These are phyloP conservation scores for Zopfia rhizophila DNA, from an alignment of 2,329 filamentous ascomycete species.

Conservation along the genomic window DNA sequence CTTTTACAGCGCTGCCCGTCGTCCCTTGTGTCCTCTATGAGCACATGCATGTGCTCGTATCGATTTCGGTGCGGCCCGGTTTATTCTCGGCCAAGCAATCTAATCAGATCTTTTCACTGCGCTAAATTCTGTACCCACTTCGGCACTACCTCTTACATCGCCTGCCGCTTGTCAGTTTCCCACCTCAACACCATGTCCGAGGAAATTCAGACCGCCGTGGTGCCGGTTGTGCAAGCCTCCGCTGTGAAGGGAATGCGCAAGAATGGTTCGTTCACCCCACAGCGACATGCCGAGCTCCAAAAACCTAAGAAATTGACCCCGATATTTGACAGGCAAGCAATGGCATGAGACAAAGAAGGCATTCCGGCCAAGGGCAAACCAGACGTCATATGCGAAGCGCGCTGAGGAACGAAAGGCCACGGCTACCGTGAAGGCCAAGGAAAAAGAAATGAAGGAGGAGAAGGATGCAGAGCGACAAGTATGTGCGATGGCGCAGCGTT, in stretches of 20 bases:
- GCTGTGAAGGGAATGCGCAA: conserved; percentile 73
- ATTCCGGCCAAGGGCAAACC: conserved; percentile 82
- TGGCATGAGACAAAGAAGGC: conserved; percentile 88
- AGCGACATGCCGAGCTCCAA: too few relatives aligned
- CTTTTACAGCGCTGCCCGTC: too few relatives aligned
- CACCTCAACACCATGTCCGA: conserved; percentile 41
- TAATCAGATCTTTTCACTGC: conserved; percentile 6
- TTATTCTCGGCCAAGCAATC: conserved; percentile 28
- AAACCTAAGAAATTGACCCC: conserved; percentile 25
- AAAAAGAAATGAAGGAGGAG: conserved; percentile 93
- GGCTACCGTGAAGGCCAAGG: conserved; percentile 86
- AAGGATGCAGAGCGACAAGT: conserved; percentile 91
- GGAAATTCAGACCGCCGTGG: conserved; percentile 53
- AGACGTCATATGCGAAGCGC: conserved; percentile 82
- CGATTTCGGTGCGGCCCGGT: conserved; percentile 32
- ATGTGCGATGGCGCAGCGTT: conserved; percentile 37
- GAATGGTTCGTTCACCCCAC: conserved; percentile 71
- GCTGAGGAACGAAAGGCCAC: conserved; percentile 74
- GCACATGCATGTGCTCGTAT: conserved; percentile 24
- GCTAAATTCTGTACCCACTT: background rate
- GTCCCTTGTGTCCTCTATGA: too few relatives aligned
- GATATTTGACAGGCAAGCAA: conserved; percentile 78
- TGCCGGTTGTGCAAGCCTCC: conserved; percentile 48
- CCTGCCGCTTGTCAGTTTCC: background rate
- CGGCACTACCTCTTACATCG: conserved; percentile 13